Percentiles rank a stretch among this genome's conserved stretches.
phyloP scores from a whole-genome alignment of 768 basidiomycete species.

The Grammothele lineata region DNA sequence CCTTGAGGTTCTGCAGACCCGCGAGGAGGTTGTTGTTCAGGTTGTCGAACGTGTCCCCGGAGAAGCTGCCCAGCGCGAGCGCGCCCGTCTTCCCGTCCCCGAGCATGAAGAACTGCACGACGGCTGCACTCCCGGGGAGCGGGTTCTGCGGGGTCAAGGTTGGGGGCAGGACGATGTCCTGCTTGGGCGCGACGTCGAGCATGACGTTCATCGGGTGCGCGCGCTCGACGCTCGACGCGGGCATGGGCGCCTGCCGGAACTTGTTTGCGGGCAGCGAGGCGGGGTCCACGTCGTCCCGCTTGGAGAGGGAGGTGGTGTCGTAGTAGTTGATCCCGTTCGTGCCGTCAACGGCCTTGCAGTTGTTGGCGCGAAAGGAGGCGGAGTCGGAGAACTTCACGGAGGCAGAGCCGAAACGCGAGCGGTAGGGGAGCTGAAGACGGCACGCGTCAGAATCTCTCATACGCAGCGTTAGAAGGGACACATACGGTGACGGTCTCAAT shows the following conservation, averaged over 20 bases:
- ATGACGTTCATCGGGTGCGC: slow-evolving; percentile 45
- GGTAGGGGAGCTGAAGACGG: slow-evolving; percentile 46
- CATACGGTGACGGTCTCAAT: slow-evolving; percentile 43
- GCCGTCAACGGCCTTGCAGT: slow-evolving; percentile 42
- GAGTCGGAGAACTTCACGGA: slow-evolving; percentile 45
- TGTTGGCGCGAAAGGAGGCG: slow-evolving; percentile 45
- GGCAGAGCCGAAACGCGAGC: slow-evolving; percentile 45
- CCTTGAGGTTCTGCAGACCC: slow-evolving; percentile 45
- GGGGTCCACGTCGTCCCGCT: neutral
- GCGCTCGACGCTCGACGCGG: slow-evolving; percentile 12
- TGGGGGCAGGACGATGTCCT: slow-evolving; percentile 35
- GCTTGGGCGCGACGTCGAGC: slow-evolving; percentile 41
- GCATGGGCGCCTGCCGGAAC: slow-evolving; percentile 22
- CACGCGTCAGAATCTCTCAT: slow-evolving; percentile 24
- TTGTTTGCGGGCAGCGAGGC: slow-evolving; percentile 11
- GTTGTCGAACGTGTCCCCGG: slow-evolving; percentile 36
- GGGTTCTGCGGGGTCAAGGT: slow-evolving; percentile 32
- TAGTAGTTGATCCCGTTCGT: slow-evolving; percentile 42
- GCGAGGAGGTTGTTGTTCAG: slow-evolving; percentile 41
- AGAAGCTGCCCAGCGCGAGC: slow-evolving; percentile 55
- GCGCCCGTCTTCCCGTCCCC: slow-evolving; percentile 50
- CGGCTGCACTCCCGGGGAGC: slow-evolving; percentile 42
- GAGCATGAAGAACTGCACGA: slow-evolving; percentile 53
- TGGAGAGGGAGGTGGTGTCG: slow-evolving; percentile 1
- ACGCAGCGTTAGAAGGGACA: neutral